Percentiles rank a stretch among this genome's conserved stretches.
Conservation (phyloP, 2,329 filamentous ascomycete genomes). For the Fusarium coicis region DNA sequence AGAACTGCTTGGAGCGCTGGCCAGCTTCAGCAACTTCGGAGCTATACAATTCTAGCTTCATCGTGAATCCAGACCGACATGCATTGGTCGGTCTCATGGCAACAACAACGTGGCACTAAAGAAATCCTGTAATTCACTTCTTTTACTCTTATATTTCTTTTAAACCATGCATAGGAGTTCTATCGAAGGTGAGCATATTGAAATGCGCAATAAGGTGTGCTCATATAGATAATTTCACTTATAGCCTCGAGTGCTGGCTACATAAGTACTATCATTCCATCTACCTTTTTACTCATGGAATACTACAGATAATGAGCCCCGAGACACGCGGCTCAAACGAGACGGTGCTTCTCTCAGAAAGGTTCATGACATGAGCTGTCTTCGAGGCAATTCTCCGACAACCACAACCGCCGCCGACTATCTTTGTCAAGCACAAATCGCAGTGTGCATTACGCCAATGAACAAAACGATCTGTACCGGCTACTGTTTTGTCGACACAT, state of each 20-base stretch:
- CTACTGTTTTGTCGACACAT: constrained; percentile 19
- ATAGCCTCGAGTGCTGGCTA: rapidly evolving
- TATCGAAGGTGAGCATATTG: not conserved
- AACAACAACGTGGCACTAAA: rapidly evolving
- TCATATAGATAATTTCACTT: too few species aligned
- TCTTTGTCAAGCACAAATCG: constrained; percentile 15
- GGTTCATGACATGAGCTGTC: not conserved
- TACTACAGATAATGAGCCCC: rapidly evolving
- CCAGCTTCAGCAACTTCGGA: too few species aligned
- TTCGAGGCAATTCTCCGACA: rapidly evolving
- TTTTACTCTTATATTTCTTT: not conserved
- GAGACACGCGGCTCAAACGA: rapidly evolving
- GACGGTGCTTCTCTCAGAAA: not conserved
- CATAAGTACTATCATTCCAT: not conserved
- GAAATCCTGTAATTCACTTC: not conserved
- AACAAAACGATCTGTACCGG: not conserved
- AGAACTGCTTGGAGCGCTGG: too few species aligned
- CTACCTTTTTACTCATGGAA: not conserved
- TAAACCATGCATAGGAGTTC: not conserved
- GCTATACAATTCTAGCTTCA: not conserved
- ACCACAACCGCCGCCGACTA: not conserved
- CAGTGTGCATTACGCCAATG: not conserved
- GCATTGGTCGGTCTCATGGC: rapidly evolving
- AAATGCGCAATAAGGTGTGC: rapidly evolving
- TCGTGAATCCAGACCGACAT: not conserved